Base-by-base conservation (phyloP, 495 filamentous ascomycete species). In the Penicillium antarcticum region DNA sequence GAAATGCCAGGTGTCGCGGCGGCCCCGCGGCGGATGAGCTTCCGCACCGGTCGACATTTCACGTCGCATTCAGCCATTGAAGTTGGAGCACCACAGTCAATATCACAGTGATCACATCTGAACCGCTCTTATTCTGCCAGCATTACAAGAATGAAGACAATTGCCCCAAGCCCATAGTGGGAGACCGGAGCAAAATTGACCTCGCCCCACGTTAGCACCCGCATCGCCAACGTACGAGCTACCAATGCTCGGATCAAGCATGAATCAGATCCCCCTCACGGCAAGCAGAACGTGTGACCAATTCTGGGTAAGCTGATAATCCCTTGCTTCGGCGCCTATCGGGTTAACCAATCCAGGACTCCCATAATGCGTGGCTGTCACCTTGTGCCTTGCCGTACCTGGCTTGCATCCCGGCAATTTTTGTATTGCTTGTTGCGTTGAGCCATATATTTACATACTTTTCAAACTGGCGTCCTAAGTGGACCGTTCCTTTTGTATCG, bases 341-440 rank as follows among this genome's bases (percentile, higher is more conserved):
- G 19, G 16, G 37, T 50, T 66, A 34, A 66, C 57, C 52, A 56
- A 61, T 58, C 43, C 53, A 83, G 80, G 77, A 83, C 56, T 65
- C 75, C 10, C 56, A 60, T 24, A 70, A 73, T 51, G 81, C 78
- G 32, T 71, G 68, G 41, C 62, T 81, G 38, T 70, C 73, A 11
- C 57, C 62, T 45, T 82, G 78, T 62, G 71, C 70, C 48, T 58
- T 80, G 35, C 70, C 69, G 8, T 72, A 76, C 42, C 57, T 82
- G 18, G 69, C 75, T n/a, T 56, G 65, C 14, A 47, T 79, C 19
- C 78, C 80, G 7, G 73, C 72, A 11, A 46, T 68, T 16, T 19
- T 79, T 26, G 59, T 74, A 39, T 42, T 71, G 36, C 57, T 74
- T 16, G 56, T 80, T 48, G 46, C 72, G 4, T 38, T 78, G 5